Base-by-base conservation (phyloP, 2,329 filamentous ascomycete species). In the Pseudocercospora crystallina region DNA sequence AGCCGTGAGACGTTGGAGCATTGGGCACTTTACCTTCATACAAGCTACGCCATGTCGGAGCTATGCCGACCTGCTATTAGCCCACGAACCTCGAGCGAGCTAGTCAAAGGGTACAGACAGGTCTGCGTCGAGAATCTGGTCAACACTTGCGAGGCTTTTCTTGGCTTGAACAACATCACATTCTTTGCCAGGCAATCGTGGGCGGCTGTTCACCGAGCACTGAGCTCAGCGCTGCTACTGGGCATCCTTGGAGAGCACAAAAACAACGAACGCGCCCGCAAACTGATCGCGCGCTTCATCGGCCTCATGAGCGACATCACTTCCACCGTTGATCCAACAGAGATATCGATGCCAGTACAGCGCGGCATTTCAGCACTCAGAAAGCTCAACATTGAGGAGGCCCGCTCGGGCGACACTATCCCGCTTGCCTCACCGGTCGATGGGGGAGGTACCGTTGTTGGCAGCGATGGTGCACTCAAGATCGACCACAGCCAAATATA, bases 11-110 rank as follows among this genome's bases (percentile, higher is more conserved):
- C 82, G 54, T 67, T 84, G 2, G 79, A 85, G 63, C 77, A 82
- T 53, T 80, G 82, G 66, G 80, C 79, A 0, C 64, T 84, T 4
- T 82, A 83, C 60, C 68, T 85, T 3, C 82, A 85, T 62, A 78
- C 79, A 14, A 83, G 80, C 7, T 85, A 84, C 64, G 78, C 83
- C 51, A 77, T 77, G 15, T 83, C 81, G 4, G 82, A 84, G 66
- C 76, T 84, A 30, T 84, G 80, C 61, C 76, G 82, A 30, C 80
- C 81, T 31, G 79, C 81, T 17, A 75, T 85, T 60, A 83, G 80
- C 60, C 73, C 77, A 8, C 70, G 72, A 37, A 71, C 71, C 8
- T 73, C 76, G 34, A 65, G 67, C 43, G 74, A 76, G 37, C 65
- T 75, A 35, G 71, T 65, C 55, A 73, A 67, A 61, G 76, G 67